A percentile compares a stretch with the other conserved stretches of the same genome.
phyloP scores from a whole-genome alignment of 345 rosid genomes.

The Zanthoxylum bungeanum region DNA sequence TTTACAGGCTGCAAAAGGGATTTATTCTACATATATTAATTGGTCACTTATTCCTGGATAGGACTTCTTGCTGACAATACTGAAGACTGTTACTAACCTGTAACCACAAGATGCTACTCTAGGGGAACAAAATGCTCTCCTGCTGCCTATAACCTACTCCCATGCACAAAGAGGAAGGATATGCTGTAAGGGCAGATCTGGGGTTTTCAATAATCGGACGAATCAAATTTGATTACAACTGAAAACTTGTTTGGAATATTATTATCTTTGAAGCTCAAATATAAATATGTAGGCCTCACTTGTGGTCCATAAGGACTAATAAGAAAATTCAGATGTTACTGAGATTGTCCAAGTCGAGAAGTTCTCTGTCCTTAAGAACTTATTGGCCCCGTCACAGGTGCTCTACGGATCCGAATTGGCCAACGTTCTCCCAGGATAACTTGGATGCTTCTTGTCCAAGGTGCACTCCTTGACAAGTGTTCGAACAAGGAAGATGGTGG shows the following conservation, averaged over 20 bases:
- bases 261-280: too few species aligned
- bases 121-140: slow-evolving; percentile 15
- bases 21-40: not conserved
- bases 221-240: slow-evolving; percentile 1
- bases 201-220: not conserved
- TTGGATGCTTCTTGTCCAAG: too few species aligned
- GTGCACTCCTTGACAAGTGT: too few species aligned
- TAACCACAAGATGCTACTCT: slow-evolving; percentile 7
- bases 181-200: not conserved
- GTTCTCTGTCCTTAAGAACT: too few species aligned
- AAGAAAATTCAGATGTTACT: too few species aligned
- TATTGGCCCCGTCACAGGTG: too few species aligned
- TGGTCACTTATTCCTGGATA: slow-evolving; percentile 13
- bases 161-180: not conserved
- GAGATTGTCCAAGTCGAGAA: too few species aligned
- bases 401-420: too few species aligned
- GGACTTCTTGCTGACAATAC: not conserved
- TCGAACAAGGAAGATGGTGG: too few species aligned
- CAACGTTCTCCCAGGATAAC: too few species aligned
- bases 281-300: not conserved
- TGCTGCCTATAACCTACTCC: slow-evolving; percentile 3
- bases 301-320: too few species aligned
- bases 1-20: not conserved
- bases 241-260: not conserved
- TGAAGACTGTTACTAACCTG: slow-evolving; percentile 17